These are phyloP conservation scores for Pythium guiyangense DNA, from an alignment of 352 stramenopile species.

Conservation along the genomic window DNA sequence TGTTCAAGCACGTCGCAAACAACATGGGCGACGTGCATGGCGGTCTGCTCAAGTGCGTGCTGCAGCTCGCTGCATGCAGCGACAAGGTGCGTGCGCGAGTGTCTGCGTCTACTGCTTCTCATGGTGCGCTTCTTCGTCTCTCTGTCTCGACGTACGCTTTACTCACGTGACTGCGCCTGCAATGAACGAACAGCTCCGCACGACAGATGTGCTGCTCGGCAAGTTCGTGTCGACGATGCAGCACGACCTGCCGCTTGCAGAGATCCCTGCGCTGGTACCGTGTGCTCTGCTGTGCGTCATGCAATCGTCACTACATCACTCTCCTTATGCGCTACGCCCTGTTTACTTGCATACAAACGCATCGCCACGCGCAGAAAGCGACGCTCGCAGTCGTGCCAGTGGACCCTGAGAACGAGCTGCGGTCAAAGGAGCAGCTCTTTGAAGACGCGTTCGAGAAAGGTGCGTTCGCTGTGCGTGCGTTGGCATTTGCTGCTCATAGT, in stretches of 20 bases:
- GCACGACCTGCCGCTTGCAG: slow-evolving; percentile 29
- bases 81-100: slow-evolving; percentile 45
- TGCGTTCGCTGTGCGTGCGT: neutral
- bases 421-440: slow-evolving; percentile 45
- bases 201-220: slow-evolving; percentile 43
- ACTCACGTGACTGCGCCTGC: neutral
- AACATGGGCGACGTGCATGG: slow-evolving; percentile 48
- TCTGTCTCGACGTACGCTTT: neutral
- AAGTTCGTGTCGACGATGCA: slow-evolving; percentile 37
- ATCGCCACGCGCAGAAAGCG: slow-evolving; percentile 27
- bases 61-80: slow-evolving; percentile 68
- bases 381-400: slow-evolving; percentile 53
- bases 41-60: slow-evolving; percentile 68
- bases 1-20: neutral
- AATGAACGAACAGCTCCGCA: slow-evolving; percentile 31
- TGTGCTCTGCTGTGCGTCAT: neutral
- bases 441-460: slow-evolving; percentile 48
- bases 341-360: neutral
- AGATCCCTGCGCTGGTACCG: slow-evolving; percentile 41
- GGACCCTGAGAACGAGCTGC: slow-evolving; percentile 20
- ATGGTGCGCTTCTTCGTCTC: neutral
- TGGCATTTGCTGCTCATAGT: neutral
- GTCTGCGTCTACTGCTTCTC: neutral
- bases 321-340: neutral
- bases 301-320: neutral